A percentile compares a stretch with the other conserved stretches of the same genome.
Conservation (phyloP, 305 asterid species). For the Fraxinus baroniana region DNA sequence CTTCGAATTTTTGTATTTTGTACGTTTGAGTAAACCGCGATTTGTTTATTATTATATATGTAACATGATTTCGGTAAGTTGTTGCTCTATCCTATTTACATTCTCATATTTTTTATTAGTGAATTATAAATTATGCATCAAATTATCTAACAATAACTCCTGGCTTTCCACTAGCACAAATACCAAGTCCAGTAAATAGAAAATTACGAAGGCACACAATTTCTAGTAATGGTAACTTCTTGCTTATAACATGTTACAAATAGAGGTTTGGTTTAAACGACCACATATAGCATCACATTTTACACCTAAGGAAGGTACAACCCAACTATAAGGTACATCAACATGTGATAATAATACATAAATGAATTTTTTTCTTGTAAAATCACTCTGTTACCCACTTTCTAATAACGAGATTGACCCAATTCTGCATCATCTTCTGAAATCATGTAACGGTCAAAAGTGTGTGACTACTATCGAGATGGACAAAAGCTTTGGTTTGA, state of each 20-base stretch:
- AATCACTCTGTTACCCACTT: background rate
- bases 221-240: background rate
- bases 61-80: too few relatives aligned
- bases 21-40: too few relatives aligned
- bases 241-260: background rate
- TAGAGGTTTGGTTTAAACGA: background rate
- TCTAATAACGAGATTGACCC: background rate
- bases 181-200: background rate
- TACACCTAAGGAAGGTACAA: background rate
- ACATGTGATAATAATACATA: background rate
- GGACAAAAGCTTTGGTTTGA: conserved; percentile 51
- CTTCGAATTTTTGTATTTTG: too few relatives aligned
- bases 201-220: background rate
- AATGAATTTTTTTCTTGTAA: background rate
- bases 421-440: background rate
- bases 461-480: conserved; percentile 14
- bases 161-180: background rate
- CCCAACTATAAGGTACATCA: background rate
- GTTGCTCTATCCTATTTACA: too few relatives aligned
- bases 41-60: too few relatives aligned
- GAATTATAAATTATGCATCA: too few relatives aligned
- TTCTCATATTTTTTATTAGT: too few relatives aligned
- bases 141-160: too few relatives aligned
- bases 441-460: too few relatives aligned
- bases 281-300: background rate